A percentile compares a stretch with the other conserved stretches of the same genome.
Evolutionary conservation across 2,329 filamentous ascomycete genomes (phyloP).

Genomic region (Arthrobotrys musiformis): DNA sequence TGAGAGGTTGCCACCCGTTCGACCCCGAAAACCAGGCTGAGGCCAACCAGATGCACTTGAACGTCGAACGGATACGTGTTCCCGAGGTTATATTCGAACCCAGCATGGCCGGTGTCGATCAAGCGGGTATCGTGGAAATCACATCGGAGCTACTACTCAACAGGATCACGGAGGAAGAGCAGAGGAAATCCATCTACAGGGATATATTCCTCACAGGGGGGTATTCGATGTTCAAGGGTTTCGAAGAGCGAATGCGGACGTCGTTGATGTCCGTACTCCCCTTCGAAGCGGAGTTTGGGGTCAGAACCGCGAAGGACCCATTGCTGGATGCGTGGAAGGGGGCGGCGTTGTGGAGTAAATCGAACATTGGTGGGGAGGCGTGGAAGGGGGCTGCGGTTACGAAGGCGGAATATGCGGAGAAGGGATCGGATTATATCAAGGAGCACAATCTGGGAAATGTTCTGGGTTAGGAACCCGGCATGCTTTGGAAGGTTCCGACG

Average conservation of each 20-base stretch:
- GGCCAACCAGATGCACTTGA: conserved; percentile 89
- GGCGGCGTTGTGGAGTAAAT: conserved; percentile 81
- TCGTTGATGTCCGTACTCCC: conserved; percentile 80
- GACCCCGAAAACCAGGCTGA: conserved; percentile 82
- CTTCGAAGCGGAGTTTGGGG: conserved; percentile 72
- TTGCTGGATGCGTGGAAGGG: conserved; percentile 92
- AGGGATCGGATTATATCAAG: conserved; percentile 93
- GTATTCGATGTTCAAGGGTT: conserved; percentile 86
- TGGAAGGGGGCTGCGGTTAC: conserved; percentile 76
- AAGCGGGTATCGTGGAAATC: conserved; percentile 92
- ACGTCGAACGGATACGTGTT: conserved; percentile 93
- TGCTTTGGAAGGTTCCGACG: conserved; percentile 59
- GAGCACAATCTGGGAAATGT: conserved; percentile 62
- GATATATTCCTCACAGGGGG: conserved; percentile 96
- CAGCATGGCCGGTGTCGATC: conserved; percentile 88
- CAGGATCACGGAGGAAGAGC: conserved; percentile 70
- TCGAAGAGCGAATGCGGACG: conserved; percentile 80
- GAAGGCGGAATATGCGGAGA: conserved; percentile 86
- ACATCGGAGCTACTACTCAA: conserved; percentile 88
- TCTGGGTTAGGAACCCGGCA: conserved; percentile 39
- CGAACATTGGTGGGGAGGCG: conserved; percentile 66
- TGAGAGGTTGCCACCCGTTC: conserved; percentile 86
- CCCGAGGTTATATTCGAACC: conserved; percentile 94
- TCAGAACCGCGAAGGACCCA: conserved; percentile 79
- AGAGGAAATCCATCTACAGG: conserved; percentile 68